Percentiles rank a stretch among this genome's conserved stretches.
Conservation (phyloP, 1,284 basidiomycete species). For the Somion occarium region DNA sequence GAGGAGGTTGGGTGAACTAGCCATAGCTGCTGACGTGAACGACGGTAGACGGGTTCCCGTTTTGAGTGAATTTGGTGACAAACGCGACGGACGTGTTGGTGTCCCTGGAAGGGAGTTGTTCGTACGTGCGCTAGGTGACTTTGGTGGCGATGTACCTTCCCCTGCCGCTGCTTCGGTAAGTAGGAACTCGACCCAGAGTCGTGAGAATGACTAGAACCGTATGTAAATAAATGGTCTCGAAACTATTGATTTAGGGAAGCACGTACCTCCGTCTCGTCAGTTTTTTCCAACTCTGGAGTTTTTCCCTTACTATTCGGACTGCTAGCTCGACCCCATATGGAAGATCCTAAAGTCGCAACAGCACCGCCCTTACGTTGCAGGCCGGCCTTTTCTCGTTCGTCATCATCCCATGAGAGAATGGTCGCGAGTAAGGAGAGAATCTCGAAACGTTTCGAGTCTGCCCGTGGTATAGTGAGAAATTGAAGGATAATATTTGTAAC, state of each 20-base stretch:
- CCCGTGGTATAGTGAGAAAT: constrained; percentile 87
- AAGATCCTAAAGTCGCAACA: constrained; percentile 27
- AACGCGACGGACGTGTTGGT: constrained; percentile 33
- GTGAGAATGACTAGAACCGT: constrained; percentile 78
- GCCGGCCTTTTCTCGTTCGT: constrained; percentile 88
- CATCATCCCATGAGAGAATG: constrained; percentile 87
- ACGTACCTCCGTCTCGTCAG: constrained; percentile 72
- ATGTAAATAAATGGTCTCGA: background rate
- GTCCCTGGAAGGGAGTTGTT: constrained; percentile 47
- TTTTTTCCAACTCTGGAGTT: constrained; percentile 59
- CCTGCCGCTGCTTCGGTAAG: constrained; percentile 81
- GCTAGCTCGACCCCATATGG: constrained; percentile 51
- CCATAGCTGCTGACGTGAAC: constrained; percentile 38
- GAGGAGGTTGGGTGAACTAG: constrained; percentile 49
- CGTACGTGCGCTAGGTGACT: constrained; percentile 23
- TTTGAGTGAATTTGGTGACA: constrained; percentile 32
- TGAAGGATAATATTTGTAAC: constrained; percentile 95
- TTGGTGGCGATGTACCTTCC: constrained; percentile 32
- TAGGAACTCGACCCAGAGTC: constrained; percentile 93
- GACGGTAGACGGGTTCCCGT: constrained; percentile 44
- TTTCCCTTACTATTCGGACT: constrained; percentile 41
- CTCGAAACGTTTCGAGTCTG: constrained; percentile 94
- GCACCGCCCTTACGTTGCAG: constrained; percentile 54
- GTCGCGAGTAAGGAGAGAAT: constrained; percentile 89
- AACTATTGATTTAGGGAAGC: background rate